Base-by-base conservation (phyloP, 768 basidiomycete species). In the Suillus clintonianus region DNA sequence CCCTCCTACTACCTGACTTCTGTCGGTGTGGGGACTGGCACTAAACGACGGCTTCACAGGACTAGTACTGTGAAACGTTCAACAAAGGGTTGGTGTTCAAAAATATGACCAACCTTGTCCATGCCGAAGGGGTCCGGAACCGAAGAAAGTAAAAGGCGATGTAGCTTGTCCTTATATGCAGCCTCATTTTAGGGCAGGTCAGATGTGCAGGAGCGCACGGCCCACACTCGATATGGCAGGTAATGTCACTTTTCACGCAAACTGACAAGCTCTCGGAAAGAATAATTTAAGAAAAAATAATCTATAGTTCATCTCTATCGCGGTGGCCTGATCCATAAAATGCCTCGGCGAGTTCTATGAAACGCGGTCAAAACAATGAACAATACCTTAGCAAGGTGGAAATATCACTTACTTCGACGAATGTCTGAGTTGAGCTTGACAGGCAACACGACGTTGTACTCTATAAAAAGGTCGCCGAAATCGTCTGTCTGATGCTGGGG, bases 381-480 rank as follows among this genome's bases (percentile, higher is more conserved):
- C 30, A 30, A 37, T 17, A 17, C 39, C 10, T 24, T n/a, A 57
- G 60, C 14, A 30, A 32, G 51, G 30, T 19, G 11, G 10, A 45
- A 53, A 48, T 30, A 37, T 19, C 22, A 84, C 95, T 83, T 73
- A 98, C 97, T 92, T 73, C 81, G 84, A 69, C 87, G 87, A 64
- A 85, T 86, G 56, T 89, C 84, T 56, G 85, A 71, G 55, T 88
- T 82, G 39, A 99, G 76, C 61, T 89, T 83, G 56, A 84, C 77
- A 4, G 97, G 97, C 60, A 99, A 77, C 19, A 99, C 89, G 56
- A 99, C 93, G 62, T 86, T 93, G 78, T 97, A 99, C 76, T 98
- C 96, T 60, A 99, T 83, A 70, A 87, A 99, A 54, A 99, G 80
- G 73, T 97, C 89, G 17, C 97, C 97, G 65, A 86, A 81, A 24